phyloP scores from a whole-genome alignment of 2,329 filamentous ascomycete species.

The Gliomastix tumulicola region DNA sequence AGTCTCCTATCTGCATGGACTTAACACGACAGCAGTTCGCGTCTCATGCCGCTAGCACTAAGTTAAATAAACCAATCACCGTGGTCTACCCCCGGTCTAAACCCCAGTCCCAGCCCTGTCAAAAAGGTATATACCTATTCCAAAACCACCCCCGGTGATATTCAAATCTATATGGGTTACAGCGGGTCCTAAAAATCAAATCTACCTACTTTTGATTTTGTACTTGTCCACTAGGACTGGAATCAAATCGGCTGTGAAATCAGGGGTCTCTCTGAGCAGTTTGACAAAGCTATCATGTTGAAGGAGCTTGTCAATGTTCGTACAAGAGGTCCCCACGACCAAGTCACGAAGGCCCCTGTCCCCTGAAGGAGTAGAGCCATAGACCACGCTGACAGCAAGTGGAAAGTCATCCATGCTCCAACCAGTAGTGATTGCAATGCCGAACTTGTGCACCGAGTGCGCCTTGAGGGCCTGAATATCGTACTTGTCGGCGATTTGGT shows the following conservation, averaged over 20 bases:
- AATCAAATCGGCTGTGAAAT: constrained; percentile 7
- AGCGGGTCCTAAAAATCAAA: too few species aligned
- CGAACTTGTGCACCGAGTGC: constrained; percentile 3
- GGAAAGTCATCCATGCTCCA: constrained; percentile 8
- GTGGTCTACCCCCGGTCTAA: too few species aligned
- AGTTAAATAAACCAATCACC: too few species aligned
- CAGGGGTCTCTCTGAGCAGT: constrained; percentile 5
- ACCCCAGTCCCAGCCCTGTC: too few species aligned
- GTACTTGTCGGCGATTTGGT: constrained; percentile 10
- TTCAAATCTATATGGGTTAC: too few species aligned
- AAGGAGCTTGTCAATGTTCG: constrained; percentile 5
- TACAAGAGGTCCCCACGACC: constrained; percentile 2
- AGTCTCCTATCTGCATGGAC: too few species aligned
- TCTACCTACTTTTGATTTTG: too few species aligned
- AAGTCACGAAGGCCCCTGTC: constrained; percentile 8
- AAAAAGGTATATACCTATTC: too few species aligned
- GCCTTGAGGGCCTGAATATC: constrained; percentile 6
- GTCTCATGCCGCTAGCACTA: too few species aligned
- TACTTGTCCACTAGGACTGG: too few species aligned
- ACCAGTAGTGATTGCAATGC: constrained; percentile 2
- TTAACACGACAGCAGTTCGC: too few species aligned
- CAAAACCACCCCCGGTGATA: too few species aligned
- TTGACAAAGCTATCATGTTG: constrained; percentile 4
- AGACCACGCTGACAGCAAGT: constrained; percentile 5
- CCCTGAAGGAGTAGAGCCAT: constrained; percentile 3